phyloP scores from a whole-genome alignment of 1,284 basidiomycete species.

The Moesziomyces parantarcticus region DNA sequence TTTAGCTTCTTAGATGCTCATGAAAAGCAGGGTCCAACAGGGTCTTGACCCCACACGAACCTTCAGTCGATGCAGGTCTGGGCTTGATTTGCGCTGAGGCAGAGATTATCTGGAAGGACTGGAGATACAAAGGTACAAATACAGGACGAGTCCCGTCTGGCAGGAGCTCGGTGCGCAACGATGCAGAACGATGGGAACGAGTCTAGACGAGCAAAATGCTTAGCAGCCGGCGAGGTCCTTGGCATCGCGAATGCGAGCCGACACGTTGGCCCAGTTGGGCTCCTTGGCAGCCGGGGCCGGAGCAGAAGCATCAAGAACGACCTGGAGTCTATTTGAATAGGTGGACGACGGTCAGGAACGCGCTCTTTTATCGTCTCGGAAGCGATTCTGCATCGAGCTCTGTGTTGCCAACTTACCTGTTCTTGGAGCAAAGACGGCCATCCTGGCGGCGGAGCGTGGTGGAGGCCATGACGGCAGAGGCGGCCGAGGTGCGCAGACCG shows the following conservation, averaged over 20 bases:
- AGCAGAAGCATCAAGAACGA: conserved; percentile 33
- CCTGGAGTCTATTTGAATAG: conserved; percentile 26
- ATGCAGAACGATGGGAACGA: not conserved
- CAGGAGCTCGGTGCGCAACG: not conserved
- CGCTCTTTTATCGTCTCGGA: not conserved
- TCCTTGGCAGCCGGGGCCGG: conserved; percentile 25
- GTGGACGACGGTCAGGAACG: conserved; percentile 3
- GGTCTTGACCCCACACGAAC: not conserved
- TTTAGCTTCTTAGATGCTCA: not conserved
- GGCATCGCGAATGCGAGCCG: conserved; percentile 43
- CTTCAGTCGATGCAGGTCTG: not conserved
- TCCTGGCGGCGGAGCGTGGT: conserved; percentile 35
- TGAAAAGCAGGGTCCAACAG: not conserved
- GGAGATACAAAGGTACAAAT: not conserved
- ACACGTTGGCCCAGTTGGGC: conserved; percentile 46
- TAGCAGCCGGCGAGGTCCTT: conserved; percentile 48
- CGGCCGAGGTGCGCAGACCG: conserved; percentile 48
- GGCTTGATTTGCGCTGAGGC: not conserved
- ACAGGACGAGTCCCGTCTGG: not conserved
- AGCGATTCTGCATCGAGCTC: too few species aligned
- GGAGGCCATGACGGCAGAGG: conserved; percentile 27
- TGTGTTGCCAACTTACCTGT: conserved; percentile 31
- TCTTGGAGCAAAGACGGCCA: conserved; percentile 42
- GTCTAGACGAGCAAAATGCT: not conserved
- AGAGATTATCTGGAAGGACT: not conserved